These are phyloP conservation scores for Thecaphora frezii DNA, from an alignment of 1,284 basidiomycete genomes.

Conservation along the genomic window DNA sequence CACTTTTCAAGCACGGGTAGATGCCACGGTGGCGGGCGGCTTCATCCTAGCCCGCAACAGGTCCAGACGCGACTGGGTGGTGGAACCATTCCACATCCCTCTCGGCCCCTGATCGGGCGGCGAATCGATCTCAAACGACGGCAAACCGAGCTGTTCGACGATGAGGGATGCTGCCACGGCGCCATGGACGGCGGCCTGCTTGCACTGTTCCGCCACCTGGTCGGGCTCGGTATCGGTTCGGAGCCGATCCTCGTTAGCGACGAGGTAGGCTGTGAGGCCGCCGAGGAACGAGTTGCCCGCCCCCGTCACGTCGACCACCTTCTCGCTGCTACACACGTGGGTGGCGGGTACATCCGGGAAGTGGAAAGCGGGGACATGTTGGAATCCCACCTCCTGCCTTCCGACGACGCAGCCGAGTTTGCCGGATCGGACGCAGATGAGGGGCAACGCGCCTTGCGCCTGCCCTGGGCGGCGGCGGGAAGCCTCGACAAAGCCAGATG, in stretches of 20 bases:
- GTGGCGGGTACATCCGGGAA: background rate
- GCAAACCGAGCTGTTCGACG: slow-evolving; percentile 42
- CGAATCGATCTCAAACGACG: slow-evolving; percentile 15
- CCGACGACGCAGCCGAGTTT: slow-evolving; percentile 38
- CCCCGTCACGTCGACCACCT: slow-evolving; percentile 40
- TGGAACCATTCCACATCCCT: slow-evolving; percentile 32
- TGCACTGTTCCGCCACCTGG: background rate
- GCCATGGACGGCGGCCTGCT: slow-evolving; percentile 27
- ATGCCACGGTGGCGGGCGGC: no score
- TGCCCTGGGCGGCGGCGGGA: background rate
- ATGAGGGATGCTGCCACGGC: slow-evolving; percentile 36
- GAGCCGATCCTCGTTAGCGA: slow-evolving; percentile 10
- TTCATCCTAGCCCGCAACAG: background rate
- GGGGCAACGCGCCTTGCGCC: slow-evolving; percentile 15
- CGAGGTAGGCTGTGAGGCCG: slow-evolving; percentile 29
- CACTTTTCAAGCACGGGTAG: no score
- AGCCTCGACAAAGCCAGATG: slow-evolving; percentile 11
- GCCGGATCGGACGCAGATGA: slow-evolving; percentile 40
- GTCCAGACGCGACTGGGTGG: slow-evolving; percentile 5
- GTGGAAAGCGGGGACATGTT: slow-evolving; percentile 33
- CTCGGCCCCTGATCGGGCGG: slow-evolving; percentile 6
- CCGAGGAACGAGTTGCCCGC: slow-evolving; percentile 45
- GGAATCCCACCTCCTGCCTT: slow-evolving; percentile 7
- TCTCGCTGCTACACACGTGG: slow-evolving; percentile 2
- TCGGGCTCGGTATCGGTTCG: slow-evolving; percentile 2